A percentile compares a stretch with the other conserved stretches of the same genome.
These are phyloP conservation scores for Pulveroboletus frians DNA, from an alignment of 768 basidiomycete genomes.

Conservation along the genomic window DNA sequence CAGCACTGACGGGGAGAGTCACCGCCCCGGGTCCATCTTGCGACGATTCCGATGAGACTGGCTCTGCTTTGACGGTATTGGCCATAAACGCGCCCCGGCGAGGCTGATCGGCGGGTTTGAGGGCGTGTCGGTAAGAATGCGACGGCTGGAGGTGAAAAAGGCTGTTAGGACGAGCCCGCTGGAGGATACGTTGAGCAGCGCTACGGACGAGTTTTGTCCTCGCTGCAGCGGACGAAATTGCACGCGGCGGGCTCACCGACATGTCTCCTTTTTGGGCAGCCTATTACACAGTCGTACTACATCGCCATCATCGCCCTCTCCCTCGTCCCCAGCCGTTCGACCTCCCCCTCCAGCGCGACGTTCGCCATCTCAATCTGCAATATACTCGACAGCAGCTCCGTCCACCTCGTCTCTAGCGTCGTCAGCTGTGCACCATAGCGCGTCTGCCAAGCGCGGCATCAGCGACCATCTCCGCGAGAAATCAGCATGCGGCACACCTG, in stretches of 20 bases:
- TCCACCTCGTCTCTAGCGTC: conserved; percentile 84
- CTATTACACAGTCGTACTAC: conserved; percentile 1
- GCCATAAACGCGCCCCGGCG: conserved; percentile 77
- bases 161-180: not conserved
- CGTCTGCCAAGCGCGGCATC: conserved; percentile 43
- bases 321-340: conserved; percentile 52
- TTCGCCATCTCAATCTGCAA: conserved; percentile 96
- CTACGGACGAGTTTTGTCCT: conserved; percentile 8
- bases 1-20: conserved; percentile 5
- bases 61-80: conserved; percentile 48
- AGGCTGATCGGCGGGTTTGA: conserved; percentile 39
- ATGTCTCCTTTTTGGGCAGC: conserved; percentile 25
- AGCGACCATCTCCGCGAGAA: not conserved
- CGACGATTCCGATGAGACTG: conserved; percentile 40
- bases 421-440: conserved; percentile 74
- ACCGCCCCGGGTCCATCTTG: conserved; percentile 20
- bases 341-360: conserved; percentile 77
- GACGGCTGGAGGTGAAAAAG: not conserved
- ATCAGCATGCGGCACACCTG: conserved; percentile 46
- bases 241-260: conserved; percentile 10
- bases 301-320: conserved; percentile 57
- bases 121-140: conserved; percentile 4
- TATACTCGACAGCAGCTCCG: conserved; percentile 83
- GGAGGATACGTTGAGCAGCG: not conserved
- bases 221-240: conserved; percentile 13